These are phyloP conservation scores for Syncephalastrum contaminatum DNA, from an alignment of 371 early-diverging fungal species.

Conservation along the genomic window DNA sequence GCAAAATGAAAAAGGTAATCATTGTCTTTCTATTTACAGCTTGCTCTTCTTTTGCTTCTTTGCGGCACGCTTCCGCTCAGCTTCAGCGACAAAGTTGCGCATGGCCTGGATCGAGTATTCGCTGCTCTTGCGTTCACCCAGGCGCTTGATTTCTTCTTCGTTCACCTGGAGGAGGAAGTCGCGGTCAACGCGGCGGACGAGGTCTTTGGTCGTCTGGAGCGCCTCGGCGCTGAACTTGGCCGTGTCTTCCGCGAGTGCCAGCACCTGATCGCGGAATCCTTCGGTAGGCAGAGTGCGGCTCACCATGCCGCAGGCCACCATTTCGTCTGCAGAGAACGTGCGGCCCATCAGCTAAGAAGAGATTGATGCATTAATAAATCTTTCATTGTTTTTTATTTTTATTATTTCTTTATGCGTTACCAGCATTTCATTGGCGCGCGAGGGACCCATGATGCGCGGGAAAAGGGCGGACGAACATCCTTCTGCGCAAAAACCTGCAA, in stretches of 20 bases:
- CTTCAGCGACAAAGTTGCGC: constrained; percentile 36
- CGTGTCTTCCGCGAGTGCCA: constrained; percentile 47
- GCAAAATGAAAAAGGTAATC: neutral
- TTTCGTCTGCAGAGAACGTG: constrained; percentile 54
- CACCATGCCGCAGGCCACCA: constrained; percentile 47
- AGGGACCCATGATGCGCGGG: constrained; percentile 59
- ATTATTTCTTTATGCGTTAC: constrained; percentile 25
- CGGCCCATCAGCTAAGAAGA: constrained; percentile 48
- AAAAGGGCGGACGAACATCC: constrained; percentile 65
- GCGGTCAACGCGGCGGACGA: constrained; percentile 50
- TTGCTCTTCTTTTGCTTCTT: constrained; percentile 13
- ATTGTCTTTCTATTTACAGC: constrained; percentile 8
- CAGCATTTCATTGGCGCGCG: constrained; percentile 65
- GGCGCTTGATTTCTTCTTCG: constrained; percentile 43
- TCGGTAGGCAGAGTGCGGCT: constrained; percentile 54
- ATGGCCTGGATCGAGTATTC: constrained; percentile 34
- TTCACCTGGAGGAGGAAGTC: constrained; percentile 46
- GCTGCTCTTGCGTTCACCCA: constrained; percentile 31
- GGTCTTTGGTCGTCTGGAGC: constrained; percentile 54
- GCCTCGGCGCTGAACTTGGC: constrained; percentile 56
- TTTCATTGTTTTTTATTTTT: neutral
- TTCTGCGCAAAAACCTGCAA: constrained; percentile 66
- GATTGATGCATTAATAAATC: neutral
- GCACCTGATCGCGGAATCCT: constrained; percentile 48
- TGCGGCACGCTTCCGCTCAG: constrained; percentile 12